phyloP scores from a whole-genome alignment of 148 eudicot species.

The Cornus florida region DNA sequence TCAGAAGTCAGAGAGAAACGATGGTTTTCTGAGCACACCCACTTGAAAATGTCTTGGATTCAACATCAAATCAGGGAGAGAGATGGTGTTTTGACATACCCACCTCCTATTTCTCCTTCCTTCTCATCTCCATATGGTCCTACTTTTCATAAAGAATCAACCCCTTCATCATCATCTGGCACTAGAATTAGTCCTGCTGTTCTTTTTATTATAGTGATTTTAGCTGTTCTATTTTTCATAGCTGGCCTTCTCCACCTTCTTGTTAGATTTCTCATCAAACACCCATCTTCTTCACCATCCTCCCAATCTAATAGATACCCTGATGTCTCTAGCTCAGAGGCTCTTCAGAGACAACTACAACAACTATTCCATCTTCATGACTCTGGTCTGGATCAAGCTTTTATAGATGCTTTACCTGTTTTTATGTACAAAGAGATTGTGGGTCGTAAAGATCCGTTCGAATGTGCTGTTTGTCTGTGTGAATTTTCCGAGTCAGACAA shows the following conservation, averaged over 20 bases:
- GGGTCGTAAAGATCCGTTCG: slow-evolving; percentile 41
- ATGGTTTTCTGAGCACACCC: slow-evolving; percentile 40
- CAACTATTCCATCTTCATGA: slow-evolving; percentile 53
- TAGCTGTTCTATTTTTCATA: slow-evolving; percentile 50
- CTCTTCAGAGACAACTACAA: slow-evolving; percentile 53
- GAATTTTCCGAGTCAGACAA: slow-evolving; percentile 34
- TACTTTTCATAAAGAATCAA: slow-evolving; percentile 5
- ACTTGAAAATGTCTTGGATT: slow-evolving; percentile 52
- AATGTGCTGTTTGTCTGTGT: slow-evolving; percentile 46
- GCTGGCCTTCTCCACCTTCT: slow-evolving; percentile 49
- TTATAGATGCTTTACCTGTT: slow-evolving; percentile 41
- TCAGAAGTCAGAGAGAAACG: slow-evolving; percentile 26
- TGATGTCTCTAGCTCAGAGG: slow-evolving; percentile 34
- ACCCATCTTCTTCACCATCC: slow-evolving; percentile 17
- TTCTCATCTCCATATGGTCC: slow-evolving; percentile 25
- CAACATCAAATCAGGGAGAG: slow-evolving; percentile 38
- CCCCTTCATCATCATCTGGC: slow-evolving; percentile 31
- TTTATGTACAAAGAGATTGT: slow-evolving; percentile 33
- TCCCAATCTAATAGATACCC: slow-evolving; percentile 25
- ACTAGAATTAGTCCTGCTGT: slow-evolving; percentile 48
- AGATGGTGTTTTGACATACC: slow-evolving; percentile 37
- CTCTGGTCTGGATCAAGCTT: slow-evolving; percentile 40
- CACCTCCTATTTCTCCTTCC: slow-evolving; percentile 28
- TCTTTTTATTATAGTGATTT: slow-evolving; percentile 46
- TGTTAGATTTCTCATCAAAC: slow-evolving; percentile 42